Percentiles rank a stretch among this genome's conserved stretches.
Conservation (phyloP, 2,329 filamentous ascomycete species). For the Microsporum canis region DNA sequence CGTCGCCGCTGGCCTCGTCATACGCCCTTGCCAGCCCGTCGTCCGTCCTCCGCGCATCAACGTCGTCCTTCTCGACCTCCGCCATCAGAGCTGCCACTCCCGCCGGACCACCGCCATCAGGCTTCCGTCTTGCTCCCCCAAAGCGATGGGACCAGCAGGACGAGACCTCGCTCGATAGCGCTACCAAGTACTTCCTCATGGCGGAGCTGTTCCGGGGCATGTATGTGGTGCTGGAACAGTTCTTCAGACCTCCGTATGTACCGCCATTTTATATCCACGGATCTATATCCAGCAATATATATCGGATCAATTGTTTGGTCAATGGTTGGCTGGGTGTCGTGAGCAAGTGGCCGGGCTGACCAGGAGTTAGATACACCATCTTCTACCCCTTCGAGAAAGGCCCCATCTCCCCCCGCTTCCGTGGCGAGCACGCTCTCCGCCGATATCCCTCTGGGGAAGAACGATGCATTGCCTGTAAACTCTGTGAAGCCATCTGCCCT, state of each 20-base stretch:
- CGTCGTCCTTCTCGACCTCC: conserved; percentile 48
- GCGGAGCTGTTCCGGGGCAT: conserved; percentile 94
- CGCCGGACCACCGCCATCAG: conserved; percentile 62
- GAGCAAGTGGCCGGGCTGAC: neutral
- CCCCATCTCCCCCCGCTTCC: conserved; percentile 93
- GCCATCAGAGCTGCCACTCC: conserved; percentile 55
- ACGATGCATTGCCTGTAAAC: conserved; percentile 98
- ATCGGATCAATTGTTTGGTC: neutral
- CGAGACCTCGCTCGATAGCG: conserved; percentile 67
- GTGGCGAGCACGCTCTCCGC: conserved; percentile 91
- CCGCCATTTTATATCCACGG: neutral
- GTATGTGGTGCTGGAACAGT: conserved; percentile 96
- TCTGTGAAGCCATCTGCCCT: conserved; percentile 96
- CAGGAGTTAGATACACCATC: conserved; percentile 69
- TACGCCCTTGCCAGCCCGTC: conserved; percentile 20
- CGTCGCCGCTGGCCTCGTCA: conserved; percentile 19
- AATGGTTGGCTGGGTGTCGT: neutral
- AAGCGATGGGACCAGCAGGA: conserved; percentile 69
- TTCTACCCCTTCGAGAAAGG: conserved; percentile 99
- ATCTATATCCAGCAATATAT: neutral
- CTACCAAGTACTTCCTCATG: conserved; percentile 89
- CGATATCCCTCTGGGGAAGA: conserved; percentile 96
- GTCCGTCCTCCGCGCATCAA: conserved; percentile 28
- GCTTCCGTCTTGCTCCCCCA: conserved; percentile 65
- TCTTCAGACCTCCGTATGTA: conserved; percentile 92